A percentile compares a stretch with the other conserved stretches of the same genome.
phyloP scores from a whole-genome alignment of 257 asterid genomes.

The Jaltomata sinuosa region DNA sequence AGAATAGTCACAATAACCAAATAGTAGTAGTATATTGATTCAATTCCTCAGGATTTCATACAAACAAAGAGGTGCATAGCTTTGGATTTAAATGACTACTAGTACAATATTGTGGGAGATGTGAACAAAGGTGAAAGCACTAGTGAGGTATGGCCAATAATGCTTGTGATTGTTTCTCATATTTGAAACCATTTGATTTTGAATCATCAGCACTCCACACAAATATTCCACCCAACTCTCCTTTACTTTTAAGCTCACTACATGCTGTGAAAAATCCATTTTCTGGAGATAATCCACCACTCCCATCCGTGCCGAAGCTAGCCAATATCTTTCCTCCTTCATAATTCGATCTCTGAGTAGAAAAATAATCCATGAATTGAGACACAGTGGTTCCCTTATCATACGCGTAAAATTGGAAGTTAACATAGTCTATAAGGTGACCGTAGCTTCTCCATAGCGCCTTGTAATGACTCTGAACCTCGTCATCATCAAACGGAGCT shows the following conservation, averaged over 20 bases:
- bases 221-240: slow-evolving; percentile 58
- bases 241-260: slow-evolving; percentile 34
- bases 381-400: slow-evolving; percentile 50
- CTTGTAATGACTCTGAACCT: slow-evolving; percentile 56
- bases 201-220: slow-evolving; percentile 90
- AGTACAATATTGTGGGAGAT: background rate
- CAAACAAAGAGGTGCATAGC: background rate
- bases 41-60: background rate
- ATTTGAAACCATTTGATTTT: slow-evolving; percentile 34
- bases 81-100: background rate
- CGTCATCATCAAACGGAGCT: slow-evolving; percentile 56
- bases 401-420: slow-evolving; percentile 75
- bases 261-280: slow-evolving; percentile 57
- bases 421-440: slow-evolving; percentile 47
- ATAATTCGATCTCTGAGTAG: slow-evolving; percentile 32
- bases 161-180: slow-evolving; percentile 24
- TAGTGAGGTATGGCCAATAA: slow-evolving; percentile 4
- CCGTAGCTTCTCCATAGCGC: slow-evolving; percentile 57
- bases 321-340: slow-evolving; percentile 50
- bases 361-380: slow-evolving; percentile 41
- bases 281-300: slow-evolving; percentile 47
- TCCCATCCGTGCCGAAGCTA: slow-evolving; percentile 52
- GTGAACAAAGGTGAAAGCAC: background rate
- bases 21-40: background rate
- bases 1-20: background rate